Conservation (phyloP, 345 rosid species). For the Euclidium syriacum region DNA sequence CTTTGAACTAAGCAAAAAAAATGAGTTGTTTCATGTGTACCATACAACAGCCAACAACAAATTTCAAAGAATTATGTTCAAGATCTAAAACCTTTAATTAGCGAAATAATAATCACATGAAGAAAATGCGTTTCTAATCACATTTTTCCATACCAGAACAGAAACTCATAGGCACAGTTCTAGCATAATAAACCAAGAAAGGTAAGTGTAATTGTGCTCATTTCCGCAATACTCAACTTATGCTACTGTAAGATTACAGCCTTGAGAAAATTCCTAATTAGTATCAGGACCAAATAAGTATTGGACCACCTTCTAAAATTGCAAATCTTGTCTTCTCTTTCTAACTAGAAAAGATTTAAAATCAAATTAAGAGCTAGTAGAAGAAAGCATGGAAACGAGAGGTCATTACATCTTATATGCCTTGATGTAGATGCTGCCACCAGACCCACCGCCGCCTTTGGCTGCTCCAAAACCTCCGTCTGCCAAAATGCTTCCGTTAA, state of each 20-base stretch:
- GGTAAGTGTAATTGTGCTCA: neutral
- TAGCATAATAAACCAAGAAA: neutral
- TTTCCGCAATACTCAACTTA: neutral
- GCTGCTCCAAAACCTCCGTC: constrained; percentile 82
- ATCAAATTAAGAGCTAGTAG: constrained; percentile 8
- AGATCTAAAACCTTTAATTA: neutral
- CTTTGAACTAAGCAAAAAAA: constrained; percentile 5
- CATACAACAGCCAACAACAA: constrained; percentile 14
- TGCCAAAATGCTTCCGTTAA: constrained; percentile 72
- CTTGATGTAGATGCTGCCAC: constrained; percentile 74
- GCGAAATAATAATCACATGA: neutral
- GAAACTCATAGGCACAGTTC: constrained; percentile 8
- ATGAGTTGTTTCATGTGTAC: neutral
- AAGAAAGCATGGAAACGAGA: constrained; percentile 14
- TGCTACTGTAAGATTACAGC: neutral
- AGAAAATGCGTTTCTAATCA: neutral
- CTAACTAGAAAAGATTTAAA: neutral
- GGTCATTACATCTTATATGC: constrained; percentile 75
- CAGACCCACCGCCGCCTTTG: constrained; percentile 97
- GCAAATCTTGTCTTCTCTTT: constrained; percentile 10
- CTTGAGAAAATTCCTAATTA: neutral
- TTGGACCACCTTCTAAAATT: neutral
- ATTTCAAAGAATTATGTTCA: neutral
- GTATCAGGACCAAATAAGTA: constrained; percentile 7
- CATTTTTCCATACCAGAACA: neutral